A percentile compares a stretch with the other conserved stretches of the same genome.
phyloP scores from a whole-genome alignment of 176 grass and related monocot genomes.

The Paspalum vaginatum region DNA sequence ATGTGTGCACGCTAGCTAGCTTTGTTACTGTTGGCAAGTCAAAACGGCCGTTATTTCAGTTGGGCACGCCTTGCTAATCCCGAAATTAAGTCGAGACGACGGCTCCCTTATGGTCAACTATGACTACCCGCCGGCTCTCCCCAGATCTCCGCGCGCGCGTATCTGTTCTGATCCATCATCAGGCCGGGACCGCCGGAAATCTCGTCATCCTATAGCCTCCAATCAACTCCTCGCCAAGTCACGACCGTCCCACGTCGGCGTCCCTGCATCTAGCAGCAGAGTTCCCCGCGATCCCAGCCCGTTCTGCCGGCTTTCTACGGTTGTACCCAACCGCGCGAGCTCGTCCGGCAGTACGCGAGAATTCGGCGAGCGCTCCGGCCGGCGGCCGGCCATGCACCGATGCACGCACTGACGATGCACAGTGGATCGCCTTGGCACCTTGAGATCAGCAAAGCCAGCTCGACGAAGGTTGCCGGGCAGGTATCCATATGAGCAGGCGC shows the following conservation, averaged over 20 bases:
- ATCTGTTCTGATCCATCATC: neutral
- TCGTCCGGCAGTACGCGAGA: neutral
- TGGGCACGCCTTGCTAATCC: neutral
- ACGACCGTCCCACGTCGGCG: neutral
- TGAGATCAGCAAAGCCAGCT: no score
- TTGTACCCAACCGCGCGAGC: neutral
- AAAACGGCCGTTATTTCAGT: constrained; percentile 28
- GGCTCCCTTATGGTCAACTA: neutral
- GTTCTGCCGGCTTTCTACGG: neutral
- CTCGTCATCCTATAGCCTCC: neutral
- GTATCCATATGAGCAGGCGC: no score
- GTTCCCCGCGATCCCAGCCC: neutral
- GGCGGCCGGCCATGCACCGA: no score
- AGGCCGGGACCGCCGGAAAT: neutral
- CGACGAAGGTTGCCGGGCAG: no score
- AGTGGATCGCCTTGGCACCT: no score
- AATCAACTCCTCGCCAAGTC: constrained; percentile 26
- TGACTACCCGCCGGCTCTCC: neutral
- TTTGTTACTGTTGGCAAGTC: constrained; percentile 16
- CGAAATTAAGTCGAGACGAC: neutral
- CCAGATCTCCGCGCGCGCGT: neutral
- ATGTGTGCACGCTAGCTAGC: no score
- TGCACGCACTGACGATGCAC: no score
- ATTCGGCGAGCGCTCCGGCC: neutral
- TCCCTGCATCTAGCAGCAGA: neutral